phyloP scores from a whole-genome alignment of 306 rosid species.

The Leucaena leucocephala region DNA sequence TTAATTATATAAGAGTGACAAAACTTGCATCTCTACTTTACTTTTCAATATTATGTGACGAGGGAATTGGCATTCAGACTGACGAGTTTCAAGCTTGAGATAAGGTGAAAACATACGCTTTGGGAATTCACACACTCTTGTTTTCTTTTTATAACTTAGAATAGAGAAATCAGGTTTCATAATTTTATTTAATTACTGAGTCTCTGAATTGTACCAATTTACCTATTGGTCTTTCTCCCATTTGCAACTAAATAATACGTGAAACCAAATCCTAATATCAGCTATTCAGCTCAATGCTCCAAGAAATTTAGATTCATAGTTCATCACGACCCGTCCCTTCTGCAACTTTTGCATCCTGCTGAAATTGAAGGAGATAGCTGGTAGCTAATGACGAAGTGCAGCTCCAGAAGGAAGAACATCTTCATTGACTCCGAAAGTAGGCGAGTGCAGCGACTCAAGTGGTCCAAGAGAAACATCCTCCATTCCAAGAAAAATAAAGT shows the following conservation, averaged over 20 bases:
- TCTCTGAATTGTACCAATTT: not conserved
- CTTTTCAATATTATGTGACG: not conserved
- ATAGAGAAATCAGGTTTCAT: not conserved
- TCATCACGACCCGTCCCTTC: slow-evolving; percentile 54
- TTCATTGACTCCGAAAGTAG: slow-evolving; percentile 68
- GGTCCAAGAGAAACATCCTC: slow-evolving; percentile 40
- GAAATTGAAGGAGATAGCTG: slow-evolving; percentile 56
- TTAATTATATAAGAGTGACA: not conserved
- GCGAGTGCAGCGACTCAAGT: slow-evolving; percentile 51
- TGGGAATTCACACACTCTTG: not conserved
- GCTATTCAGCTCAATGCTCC: not conserved
- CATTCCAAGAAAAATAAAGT: slow-evolving; percentile 69
- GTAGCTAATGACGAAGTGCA: slow-evolving; percentile 79
- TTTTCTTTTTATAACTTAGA: not conserved
- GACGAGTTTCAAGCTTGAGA: not conserved
- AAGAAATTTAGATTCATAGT: slow-evolving; percentile 37
- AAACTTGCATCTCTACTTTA: not conserved
- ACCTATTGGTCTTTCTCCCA: not conserved
- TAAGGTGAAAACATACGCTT: not conserved
- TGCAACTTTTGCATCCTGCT: slow-evolving; percentile 29
- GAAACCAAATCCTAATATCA: not conserved
- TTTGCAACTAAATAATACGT: not conserved
- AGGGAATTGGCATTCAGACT: not conserved
- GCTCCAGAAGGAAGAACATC: slow-evolving; percentile 79
- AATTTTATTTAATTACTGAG: not conserved